Evolutionary conservation across 352 stramenopile genomes (phyloP), one percentile per base, ranked within the genome.

Genomic region (Phytophthora vignae): DNA sequence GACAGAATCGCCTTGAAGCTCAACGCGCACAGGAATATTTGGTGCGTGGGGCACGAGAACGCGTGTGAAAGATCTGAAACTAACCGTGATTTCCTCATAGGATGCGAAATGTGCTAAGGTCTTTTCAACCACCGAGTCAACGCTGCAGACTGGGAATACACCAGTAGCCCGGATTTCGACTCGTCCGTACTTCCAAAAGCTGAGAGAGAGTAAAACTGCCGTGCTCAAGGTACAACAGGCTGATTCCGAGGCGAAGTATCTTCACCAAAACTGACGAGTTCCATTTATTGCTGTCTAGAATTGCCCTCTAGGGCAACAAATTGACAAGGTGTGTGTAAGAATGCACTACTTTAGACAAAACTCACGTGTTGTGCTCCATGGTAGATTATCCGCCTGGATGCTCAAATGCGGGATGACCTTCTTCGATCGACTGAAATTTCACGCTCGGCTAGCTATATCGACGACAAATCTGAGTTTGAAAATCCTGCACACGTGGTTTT

Each of bases 51-150:
- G 29, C 29, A 33, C 29, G 29, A 33, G 29, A 33, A 10, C 5
- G 6, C 29, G 29, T 33, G 29, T 33, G 29, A 10, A 9, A 33
- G 7, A 33, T 33, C 29, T 33, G 1, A 33, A 33, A 33, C 29
- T 33, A 33, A 33, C 25, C 25, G 25, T 29, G 7, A 10, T 33
- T 10, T 42, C 1, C 11, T 42, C 14, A 21, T 59, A 85, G 78
- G 78, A 82, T 54, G 73, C 56, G 19, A 85, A 85, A 29, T 83
- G 71, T 61, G 65, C 77, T 14, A 79, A 81, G 40, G 19, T 83
- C 11, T 72, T 85, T 59, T 68, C 58, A 12, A 60, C 65, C 9
- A 79, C 67, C 1, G 66, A 64, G 22, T 44, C 49, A n/a, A 60
- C n/a, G 33, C 48, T 55, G 12, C 33, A 65, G 4, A 36, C 14